phyloP scores from a whole-genome alignment of 2,329 filamentous ascomycete species.

The Emericellopsis cladophorae region DNA sequence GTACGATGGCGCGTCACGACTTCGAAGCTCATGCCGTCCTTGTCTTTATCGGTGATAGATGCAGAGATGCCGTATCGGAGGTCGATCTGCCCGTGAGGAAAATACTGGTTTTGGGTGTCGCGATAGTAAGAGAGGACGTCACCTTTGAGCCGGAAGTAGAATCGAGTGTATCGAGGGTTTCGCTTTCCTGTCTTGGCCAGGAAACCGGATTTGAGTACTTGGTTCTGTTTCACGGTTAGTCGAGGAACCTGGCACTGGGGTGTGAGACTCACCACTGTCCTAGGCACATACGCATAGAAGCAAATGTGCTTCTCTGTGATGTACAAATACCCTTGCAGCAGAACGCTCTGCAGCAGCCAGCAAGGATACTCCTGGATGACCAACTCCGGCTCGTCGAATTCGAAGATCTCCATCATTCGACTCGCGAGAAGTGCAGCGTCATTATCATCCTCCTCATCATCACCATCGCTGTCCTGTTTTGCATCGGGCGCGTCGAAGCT shows the following conservation, averaged over 20 bases:
- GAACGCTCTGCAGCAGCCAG: slow-evolving; percentile 81
- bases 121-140: slow-evolving; percentile 86
- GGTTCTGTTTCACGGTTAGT: slow-evolving; percentile 32
- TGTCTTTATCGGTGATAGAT: slow-evolving; percentile 62
- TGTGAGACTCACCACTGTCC: slow-evolving; percentile 56
- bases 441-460: too few relatives aligned
- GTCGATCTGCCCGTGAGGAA: slow-evolving; percentile 84
- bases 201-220: slow-evolving; percentile 75
- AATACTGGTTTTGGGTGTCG: slow-evolving; percentile 76
- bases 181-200: slow-evolving; percentile 79
- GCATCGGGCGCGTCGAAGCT: slow-evolving; percentile 40
- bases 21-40: slow-evolving; percentile 64
- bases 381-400: slow-evolving; percentile 69
- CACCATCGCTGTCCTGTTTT: too few relatives aligned
- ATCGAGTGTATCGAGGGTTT: slow-evolving; percentile 77
- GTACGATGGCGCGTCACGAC: slow-evolving; percentile 72
- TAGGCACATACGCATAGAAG: slow-evolving; percentile 95
- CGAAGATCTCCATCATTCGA: slow-evolving; percentile 72
- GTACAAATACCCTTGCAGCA: slow-evolving; percentile 92
- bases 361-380: slow-evolving; percentile 89
- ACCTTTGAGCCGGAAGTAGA: slow-evolving; percentile 88
- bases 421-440: slow-evolving; percentile 36
- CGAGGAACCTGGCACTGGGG: too few relatives aligned
- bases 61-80: slow-evolving; percentile 84
- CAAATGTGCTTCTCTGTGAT: slow-evolving; percentile 88